A percentile compares a stretch with the other conserved stretches of the same genome.
These are phyloP conservation scores for Alectoria sarmentosa DNA, from an alignment of 495 filamentous ascomycete species.

Conservation along the genomic window DNA sequence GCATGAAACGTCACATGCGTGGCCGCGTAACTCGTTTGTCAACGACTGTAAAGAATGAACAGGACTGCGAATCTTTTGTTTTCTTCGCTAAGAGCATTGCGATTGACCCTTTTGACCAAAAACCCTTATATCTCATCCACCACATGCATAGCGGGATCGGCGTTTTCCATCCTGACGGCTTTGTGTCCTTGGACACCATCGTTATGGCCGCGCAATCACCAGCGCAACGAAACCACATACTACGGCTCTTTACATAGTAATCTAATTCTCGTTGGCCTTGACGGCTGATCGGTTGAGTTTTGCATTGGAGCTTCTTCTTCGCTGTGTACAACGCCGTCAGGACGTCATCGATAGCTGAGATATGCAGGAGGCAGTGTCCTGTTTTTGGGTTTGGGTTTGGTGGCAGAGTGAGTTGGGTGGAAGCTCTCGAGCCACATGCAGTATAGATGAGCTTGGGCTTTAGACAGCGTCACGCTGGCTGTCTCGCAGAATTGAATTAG, in stretches of 20 bases:
- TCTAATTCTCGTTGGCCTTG: constrained; percentile 12
- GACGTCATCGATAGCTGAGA: not conserved
- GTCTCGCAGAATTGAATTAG: not conserved
- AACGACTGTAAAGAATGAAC: constrained; percentile 34
- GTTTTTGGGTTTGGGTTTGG: constrained; percentile 9
- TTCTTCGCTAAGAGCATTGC: constrained; percentile 8
- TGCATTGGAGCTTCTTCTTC: constrained; percentile 9
- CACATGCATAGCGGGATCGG: constrained; percentile 21
- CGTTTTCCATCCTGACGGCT: constrained; percentile 9
- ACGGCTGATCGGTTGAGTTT: constrained; percentile 12
- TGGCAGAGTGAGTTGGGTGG: not conserved
- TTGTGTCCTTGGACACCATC: constrained; percentile 8
- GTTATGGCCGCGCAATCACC: constrained; percentile 9
- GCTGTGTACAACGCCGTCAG: constrained; percentile 7
- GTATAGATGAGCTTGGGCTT: constrained; percentile 16
- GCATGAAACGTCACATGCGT: constrained; percentile 34
- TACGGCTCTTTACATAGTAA: constrained; percentile 11
- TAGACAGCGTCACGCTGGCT: constrained; percentile 17
- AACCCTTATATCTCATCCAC: constrained; percentile 11
- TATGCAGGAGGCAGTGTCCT: constrained; percentile 8
- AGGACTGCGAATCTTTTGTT: not conserved
- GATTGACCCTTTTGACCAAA: not conserved
- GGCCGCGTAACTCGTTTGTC: constrained; percentile 45
- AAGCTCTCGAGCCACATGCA: constrained; percentile 6
- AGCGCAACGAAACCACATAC: constrained; percentile 17